Conservation (phyloP, 1,284 basidiomycete genomes). For the Ceratobasidium sp. region DNA sequence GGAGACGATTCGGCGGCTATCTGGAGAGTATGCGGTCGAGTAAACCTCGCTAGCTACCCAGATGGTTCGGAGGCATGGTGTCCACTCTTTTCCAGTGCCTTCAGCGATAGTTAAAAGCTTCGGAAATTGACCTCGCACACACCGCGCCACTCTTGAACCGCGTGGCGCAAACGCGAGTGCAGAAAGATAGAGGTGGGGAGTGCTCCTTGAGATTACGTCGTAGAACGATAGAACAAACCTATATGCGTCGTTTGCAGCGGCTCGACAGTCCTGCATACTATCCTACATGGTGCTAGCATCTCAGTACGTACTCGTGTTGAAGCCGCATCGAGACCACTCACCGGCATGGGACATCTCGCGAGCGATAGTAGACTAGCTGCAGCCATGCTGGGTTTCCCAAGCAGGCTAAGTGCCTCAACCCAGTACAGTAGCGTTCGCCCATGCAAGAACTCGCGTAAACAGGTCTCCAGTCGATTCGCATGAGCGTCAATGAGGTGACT, state of each 20-base stretch:
- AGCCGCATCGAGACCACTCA: background rate
- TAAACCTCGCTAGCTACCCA: background rate
- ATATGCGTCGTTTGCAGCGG: background rate
- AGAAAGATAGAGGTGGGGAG: background rate
- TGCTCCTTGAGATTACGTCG: background rate
- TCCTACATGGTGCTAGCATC: background rate
- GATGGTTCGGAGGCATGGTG: background rate
- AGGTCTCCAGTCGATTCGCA: background rate
- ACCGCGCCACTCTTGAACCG: background rate
- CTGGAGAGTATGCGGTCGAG: slow-evolving; percentile 33
- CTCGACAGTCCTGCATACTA: background rate
- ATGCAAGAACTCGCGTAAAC: background rate
- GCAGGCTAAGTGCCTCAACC: slow-evolving; percentile 14
- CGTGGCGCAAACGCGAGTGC: slow-evolving; percentile 1
- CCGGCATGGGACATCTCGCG: background rate
- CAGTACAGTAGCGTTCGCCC: slow-evolving; percentile 6
- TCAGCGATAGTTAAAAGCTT: background rate
- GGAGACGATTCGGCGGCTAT: slow-evolving; percentile 22
- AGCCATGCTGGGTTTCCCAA: background rate
- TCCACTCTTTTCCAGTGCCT: background rate
- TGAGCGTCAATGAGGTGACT: background rate
- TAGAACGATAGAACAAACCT: background rate
- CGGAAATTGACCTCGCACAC: background rate
- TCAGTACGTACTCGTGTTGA: background rate
- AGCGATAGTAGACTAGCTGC: too few species aligned